These are phyloP conservation scores for Carex arenaria DNA, from an alignment of 202 grass and related monocot genomes.

Conservation along the genomic window DNA sequence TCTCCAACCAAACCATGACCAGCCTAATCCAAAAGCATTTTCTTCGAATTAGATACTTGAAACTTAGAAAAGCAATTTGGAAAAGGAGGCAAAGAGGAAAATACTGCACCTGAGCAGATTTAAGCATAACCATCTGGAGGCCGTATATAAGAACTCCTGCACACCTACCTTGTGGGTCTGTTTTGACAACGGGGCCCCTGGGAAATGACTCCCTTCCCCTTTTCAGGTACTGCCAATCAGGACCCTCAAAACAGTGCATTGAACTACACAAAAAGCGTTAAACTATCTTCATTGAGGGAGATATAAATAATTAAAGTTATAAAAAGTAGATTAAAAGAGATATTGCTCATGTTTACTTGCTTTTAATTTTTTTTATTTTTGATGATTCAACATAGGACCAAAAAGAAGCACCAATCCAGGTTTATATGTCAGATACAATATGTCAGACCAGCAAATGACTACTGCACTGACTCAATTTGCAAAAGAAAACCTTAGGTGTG, in stretches of 20 bases:
- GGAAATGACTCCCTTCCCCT: conserved; percentile 93
- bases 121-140: conserved; percentile 78
- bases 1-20: conserved; percentile 82
- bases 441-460: background rate
- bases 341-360: background rate
- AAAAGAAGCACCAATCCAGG: background rate
- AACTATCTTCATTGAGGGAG: background rate
- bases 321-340: conserved; percentile 12
- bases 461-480: background rate
- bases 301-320: background rate
- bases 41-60: background rate
- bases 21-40: conserved; percentile 44
- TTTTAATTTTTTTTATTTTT: background rate
- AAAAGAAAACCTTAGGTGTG: background rate
- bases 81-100: background rate
- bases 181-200: conserved; percentile 76
- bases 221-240: conserved; percentile 91
- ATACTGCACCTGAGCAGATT: conserved; percentile 68
- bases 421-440: too few species aligned
- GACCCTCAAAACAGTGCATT: conserved; percentile 99
- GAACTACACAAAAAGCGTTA: conserved; percentile 52
- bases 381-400: background rate
- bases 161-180: conserved; percentile 81
- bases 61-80: background rate
- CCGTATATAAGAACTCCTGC: conserved; percentile 74